Base-by-base conservation (phyloP, 129 eudicot species). In the Sambucus nigra region DNA sequence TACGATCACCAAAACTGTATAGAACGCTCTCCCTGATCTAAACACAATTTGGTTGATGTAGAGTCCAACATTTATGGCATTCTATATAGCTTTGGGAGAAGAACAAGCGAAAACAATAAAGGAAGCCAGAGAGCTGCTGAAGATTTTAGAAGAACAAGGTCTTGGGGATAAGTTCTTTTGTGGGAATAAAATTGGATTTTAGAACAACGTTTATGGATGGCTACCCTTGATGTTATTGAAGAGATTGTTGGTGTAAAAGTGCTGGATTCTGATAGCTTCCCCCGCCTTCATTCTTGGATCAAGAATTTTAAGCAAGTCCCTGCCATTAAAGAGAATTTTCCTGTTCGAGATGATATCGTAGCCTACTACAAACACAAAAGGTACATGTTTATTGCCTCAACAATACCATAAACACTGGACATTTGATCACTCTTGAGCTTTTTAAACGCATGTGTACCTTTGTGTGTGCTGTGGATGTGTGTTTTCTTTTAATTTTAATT, bases 201-300 rank as follows among this genome's bases (percentile, higher is more conserved):
- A 18, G 4, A 20, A 42, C 19, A 42, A 13, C 14, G 48, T 15
- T 15, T 42, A 16, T 42, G 48, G 48, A 42, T 42, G 18, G 48
- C 48, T 35, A 35, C 42, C 42, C 24, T 49, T 4, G 52, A 57
- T n/a, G 66, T 44, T 2, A 24, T 58, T 19, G 52, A 69, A 41
- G 46, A 70, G 23, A 9, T 65, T 8, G 66, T 48, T 16, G 72
- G 71, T 19, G 14, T 49, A 10, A 21, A 60, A 23, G 5, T 75
- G 25, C 40, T 75, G 23, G 65, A 58, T 25, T 64, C 73, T 8
- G 16, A 8, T 15, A 53, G 29, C 14, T 45, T 75, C 8, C 81
- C 81, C 1, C 25, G 39, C 7, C 10, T 75, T 17, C 32, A 52
- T 32, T 45, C 33, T 2, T 67, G 72, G 72, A 32, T 41, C 27